phyloP scores from a whole-genome alignment of 2,329 filamentous ascomycete species.

The Calonectria pteridis region DNA sequence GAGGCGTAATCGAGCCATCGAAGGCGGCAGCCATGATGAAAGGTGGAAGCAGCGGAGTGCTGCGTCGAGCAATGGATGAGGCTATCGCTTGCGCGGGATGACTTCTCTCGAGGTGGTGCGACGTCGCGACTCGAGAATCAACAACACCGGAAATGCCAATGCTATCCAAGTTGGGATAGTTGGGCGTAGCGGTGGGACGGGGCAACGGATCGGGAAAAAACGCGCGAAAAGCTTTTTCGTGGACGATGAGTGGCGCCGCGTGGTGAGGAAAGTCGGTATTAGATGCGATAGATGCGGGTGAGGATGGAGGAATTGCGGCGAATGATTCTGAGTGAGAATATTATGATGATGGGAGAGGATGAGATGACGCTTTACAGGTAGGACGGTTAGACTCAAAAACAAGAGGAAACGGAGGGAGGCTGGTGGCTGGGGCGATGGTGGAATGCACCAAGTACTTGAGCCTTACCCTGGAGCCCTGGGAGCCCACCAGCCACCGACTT shows the following conservation, averaged over 20 bases:
- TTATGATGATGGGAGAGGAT: slow-evolving; percentile 40
- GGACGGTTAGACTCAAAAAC: slow-evolving; percentile 40
- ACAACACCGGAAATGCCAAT: slow-evolving; percentile 38
- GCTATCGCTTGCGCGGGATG: slow-evolving; percentile 15
- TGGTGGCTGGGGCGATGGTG: slow-evolving; percentile 43
- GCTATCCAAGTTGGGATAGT: slow-evolving; percentile 27
- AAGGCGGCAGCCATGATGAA: slow-evolving; percentile 46
- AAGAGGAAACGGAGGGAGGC: slow-evolving; percentile 36
- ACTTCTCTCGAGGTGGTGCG: slow-evolving; percentile 21
- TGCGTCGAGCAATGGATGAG: slow-evolving; percentile 20
- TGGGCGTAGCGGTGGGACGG: slow-evolving; percentile 11
- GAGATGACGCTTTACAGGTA: slow-evolving; percentile 41
- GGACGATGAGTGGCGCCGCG: not conserved
- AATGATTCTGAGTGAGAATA: slow-evolving; percentile 39
- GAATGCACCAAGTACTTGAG: slow-evolving; percentile 23
- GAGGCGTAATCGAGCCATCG: slow-evolving; percentile 65
- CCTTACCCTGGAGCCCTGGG: slow-evolving; percentile 42
- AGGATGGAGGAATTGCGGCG: slow-evolving; percentile 31
- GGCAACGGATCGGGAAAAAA: slow-evolving; percentile 15
- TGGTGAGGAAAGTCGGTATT: not conserved
- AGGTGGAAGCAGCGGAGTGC: slow-evolving; percentile 26
- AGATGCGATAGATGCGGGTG: slow-evolving; percentile 3
- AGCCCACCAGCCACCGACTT: slow-evolving; percentile 42
- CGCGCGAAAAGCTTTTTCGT: slow-evolving; percentile 17
- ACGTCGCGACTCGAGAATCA: slow-evolving; percentile 32